Evolutionary conservation across 306 rosid genomes (phyloP).

Genomic region (Quercus berberidifolia): DNA sequence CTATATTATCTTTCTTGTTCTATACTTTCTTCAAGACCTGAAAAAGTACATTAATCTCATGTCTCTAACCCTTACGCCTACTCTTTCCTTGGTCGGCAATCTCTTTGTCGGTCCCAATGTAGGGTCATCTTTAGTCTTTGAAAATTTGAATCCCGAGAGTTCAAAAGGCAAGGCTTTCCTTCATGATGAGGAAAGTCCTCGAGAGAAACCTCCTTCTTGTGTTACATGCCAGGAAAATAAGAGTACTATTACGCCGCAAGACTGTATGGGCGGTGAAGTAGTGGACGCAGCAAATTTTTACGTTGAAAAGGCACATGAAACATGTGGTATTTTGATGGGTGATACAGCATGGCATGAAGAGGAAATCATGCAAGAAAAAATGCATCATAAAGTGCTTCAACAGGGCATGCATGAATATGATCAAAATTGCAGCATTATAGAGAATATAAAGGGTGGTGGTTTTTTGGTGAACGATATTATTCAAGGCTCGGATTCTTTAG

Average conservation of each 20-base stretch:
- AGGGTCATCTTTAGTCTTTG: not conserved
- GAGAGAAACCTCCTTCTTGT: not conserved
- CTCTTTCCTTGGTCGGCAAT: conserved; percentile 1
- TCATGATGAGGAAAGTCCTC: not conserved
- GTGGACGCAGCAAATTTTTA: not conserved
- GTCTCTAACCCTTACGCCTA: conserved; percentile 13
- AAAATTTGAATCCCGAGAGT: not conserved
- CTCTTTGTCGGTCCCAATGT: not conserved
- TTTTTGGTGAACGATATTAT: not conserved
- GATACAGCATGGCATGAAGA: not conserved
- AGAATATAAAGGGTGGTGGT: not conserved
- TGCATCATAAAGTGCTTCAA: not conserved
- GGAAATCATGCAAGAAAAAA: not conserved
- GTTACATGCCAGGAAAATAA: not conserved
- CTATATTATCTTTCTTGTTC: conserved; percentile 9
- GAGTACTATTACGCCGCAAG: not conserved
- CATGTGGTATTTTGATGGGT: not conserved
- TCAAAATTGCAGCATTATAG: too few relatives aligned
- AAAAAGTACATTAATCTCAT: not conserved
- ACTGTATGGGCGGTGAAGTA: not conserved
- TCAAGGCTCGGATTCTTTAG: not conserved
- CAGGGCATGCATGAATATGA: not conserved
- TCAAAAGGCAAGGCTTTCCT: not conserved
- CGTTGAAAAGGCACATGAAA: not conserved
- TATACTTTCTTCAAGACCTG: conserved; percentile 4